phyloP scores from a whole-genome alignment of 192 early-diverging fungal species.

The Backusella liffmaniae region DNA sequence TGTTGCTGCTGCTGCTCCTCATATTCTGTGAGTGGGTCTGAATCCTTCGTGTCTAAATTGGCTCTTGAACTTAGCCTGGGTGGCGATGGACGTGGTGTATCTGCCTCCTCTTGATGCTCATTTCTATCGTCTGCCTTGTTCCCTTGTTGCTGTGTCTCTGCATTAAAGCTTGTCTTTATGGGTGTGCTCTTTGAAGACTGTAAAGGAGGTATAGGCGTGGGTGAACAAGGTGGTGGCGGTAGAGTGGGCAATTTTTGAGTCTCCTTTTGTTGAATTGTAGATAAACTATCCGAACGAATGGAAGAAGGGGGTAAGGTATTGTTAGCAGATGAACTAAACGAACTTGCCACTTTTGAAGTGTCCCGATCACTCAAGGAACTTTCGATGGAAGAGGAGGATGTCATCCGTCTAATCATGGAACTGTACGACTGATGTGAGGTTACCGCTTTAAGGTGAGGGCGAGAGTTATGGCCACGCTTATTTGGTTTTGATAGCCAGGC shows the following conservation, averaged over 20 bases:
- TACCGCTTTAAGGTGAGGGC: not conserved
- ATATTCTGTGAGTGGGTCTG: not conserved
- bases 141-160: not conserved
- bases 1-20: not conserved
- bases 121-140: not conserved
- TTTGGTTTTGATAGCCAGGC: conserved; percentile 3
- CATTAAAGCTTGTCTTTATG: not conserved
- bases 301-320: not conserved
- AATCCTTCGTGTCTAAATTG: not conserved
- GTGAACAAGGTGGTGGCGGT: not conserved
- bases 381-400: not conserved
- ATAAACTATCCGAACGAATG: not conserved
- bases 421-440: not conserved
- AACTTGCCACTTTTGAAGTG: not conserved
- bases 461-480: not conserved
- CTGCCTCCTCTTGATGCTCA: not conserved
- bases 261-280: not conserved
- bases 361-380: not conserved
- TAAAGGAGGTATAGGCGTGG: not conserved
- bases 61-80: not conserved
- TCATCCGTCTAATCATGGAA: conserved; percentile 5
- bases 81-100: not conserved
- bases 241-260: not conserved
- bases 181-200: conserved; percentile 15
- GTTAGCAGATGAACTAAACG: conserved; percentile 8